Percentiles rank a stretch among this genome's conserved stretches.
These are phyloP conservation scores for Brassica nigra DNA, from an alignment of 345 rosid species.

Conservation along the genomic window DNA sequence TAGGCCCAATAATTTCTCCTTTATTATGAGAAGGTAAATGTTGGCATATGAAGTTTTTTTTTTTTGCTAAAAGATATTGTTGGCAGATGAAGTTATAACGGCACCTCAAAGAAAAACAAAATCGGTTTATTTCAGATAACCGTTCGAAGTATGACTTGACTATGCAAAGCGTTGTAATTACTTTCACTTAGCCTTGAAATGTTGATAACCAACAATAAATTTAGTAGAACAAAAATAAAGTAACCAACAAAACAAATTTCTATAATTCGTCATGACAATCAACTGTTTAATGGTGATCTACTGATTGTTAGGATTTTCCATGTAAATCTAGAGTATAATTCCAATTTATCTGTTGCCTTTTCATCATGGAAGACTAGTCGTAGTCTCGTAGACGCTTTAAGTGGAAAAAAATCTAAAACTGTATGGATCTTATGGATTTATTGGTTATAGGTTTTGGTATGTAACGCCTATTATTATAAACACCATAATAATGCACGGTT, in stretches of 20 bases:
- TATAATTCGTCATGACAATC: neutral
- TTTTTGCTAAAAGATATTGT: too few species aligned
- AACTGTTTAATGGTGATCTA: too few species aligned
- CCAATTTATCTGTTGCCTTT: too few species aligned
- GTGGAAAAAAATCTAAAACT: too few species aligned
- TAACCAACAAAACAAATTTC: neutral
- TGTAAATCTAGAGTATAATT: too few species aligned
- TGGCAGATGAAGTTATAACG: neutral
- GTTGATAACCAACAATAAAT: neutral
- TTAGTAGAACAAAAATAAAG: neutral
- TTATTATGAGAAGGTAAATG: neutral
- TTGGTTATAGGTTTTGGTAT: too few species aligned
- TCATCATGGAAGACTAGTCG: too few species aligned
- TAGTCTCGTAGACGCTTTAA: too few species aligned
- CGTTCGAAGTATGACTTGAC: neutral
- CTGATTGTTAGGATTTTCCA: too few species aligned
- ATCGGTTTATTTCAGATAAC: neutral
- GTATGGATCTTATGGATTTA: too few species aligned
- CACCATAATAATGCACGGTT: too few species aligned
- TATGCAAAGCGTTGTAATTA: neutral
- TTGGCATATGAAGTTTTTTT: neutral
- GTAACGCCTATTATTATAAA: too few species aligned
- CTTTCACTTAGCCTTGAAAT: neutral
- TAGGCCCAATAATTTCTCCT: neutral
- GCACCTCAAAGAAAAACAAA: neutral